Conservation (phyloP, 108 stramenopile genomes). For the Mediolabrus comicus region DNA sequence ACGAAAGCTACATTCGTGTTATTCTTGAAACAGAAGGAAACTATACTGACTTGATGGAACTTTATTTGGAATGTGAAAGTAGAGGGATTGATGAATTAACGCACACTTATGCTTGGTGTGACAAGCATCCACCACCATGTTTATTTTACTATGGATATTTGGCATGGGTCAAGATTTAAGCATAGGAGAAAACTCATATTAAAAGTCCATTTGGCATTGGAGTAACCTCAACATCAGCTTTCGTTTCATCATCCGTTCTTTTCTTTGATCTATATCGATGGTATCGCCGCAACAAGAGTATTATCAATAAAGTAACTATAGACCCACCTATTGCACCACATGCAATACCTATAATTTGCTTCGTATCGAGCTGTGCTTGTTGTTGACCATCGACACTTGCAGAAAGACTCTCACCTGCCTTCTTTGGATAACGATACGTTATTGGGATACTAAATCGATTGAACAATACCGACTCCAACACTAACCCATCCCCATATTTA, state of each 20-base stretch:
- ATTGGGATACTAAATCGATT: background rate
- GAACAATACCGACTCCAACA: background rate
- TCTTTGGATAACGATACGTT: background rate
- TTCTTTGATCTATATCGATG: background rate
- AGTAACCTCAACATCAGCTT: background rate
- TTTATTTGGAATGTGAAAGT: slow-evolving; percentile 8
- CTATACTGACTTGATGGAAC: slow-evolving; percentile 9
- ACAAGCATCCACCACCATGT: slow-evolving; percentile 16
- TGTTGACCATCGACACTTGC: background rate
- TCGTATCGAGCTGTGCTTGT: background rate
- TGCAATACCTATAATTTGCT: background rate
- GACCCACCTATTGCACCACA: background rate
- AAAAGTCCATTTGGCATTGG: background rate
- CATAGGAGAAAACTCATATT: background rate
- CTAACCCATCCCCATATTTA: background rate
- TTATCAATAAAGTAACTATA: background rate
- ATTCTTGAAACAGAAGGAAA: slow-evolving; percentile 41
- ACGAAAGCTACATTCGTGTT: slow-evolving; percentile 74
- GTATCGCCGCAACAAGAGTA: background rate
- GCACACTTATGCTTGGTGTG: too few species aligned
- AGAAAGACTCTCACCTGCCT: background rate
- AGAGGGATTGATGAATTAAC: background rate
- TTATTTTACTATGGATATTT: slow-evolving; percentile 49
- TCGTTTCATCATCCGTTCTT: background rate
- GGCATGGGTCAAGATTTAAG: slow-evolving; percentile 11